phyloP scores from a whole-genome alignment of 805 yeast genomes.

The Ogataea saltuana region DNA sequence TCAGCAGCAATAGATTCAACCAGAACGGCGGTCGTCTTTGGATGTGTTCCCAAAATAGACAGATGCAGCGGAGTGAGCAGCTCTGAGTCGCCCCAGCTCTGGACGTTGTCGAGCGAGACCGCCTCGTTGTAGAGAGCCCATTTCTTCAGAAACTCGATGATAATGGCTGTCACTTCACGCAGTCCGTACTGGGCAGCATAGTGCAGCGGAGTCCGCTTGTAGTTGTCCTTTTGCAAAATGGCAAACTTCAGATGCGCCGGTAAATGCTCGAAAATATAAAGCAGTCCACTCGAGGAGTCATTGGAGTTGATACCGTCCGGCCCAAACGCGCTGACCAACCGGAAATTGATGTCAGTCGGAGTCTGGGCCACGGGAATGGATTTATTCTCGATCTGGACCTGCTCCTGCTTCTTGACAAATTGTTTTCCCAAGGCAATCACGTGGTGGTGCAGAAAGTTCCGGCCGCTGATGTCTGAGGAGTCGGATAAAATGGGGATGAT shows the following conservation, averaged over 20 bases:
- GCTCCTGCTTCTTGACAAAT: slow-evolving; percentile 36
- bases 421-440: slow-evolving; percentile 77
- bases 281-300: slow-evolving; percentile 59
- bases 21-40: slow-evolving; percentile 65
- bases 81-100: slow-evolving; percentile 77
- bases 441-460: slow-evolving; percentile 85
- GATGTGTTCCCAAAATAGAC: slow-evolving; percentile 81
- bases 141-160: slow-evolving; percentile 54
- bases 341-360: slow-evolving; percentile 49
- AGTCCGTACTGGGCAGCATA: slow-evolving; percentile 88
- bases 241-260: slow-evolving; percentile 54
- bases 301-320: slow-evolving; percentile 63
- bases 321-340: slow-evolving; percentile 56
- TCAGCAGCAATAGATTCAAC: slow-evolving; percentile 44
- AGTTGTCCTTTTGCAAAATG: slow-evolving; percentile 69
- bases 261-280: slow-evolving; percentile 57
- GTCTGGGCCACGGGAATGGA: slow-evolving; percentile 38
- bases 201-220: slow-evolving; percentile 83
- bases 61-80: slow-evolving; percentile 78
- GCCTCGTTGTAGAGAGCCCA: slow-evolving; percentile 60
- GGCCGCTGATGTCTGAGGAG: slow-evolving; percentile 70
- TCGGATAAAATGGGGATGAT: slow-evolving; percentile 57
- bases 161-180: slow-evolving; percentile 55
- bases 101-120: slow-evolving; percentile 55
- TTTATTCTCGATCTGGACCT: slow-evolving; percentile 19